Evolutionary conservation across 257 asterid genomes (phyloP).

Genomic region (Solanum bukasovii): DNA sequence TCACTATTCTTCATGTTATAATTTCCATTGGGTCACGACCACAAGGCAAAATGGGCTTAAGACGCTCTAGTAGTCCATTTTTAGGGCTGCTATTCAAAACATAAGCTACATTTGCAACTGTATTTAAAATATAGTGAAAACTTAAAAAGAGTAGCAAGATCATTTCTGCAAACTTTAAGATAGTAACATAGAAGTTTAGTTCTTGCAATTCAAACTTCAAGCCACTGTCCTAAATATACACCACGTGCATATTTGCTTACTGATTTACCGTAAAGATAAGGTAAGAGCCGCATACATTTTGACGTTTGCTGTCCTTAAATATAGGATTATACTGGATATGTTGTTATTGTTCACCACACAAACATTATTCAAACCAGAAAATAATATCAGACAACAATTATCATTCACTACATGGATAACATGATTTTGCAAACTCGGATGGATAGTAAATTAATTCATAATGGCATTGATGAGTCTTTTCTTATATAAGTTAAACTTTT

Average conservation of each 20-base stretch:
- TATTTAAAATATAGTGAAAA: background rate
- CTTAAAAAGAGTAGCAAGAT: background rate
- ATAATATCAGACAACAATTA: too few species aligned
- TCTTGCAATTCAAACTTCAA: background rate
- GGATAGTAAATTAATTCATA: too few species aligned
- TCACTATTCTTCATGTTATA: too few species aligned
- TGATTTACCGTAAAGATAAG: background rate
- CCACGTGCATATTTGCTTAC: background rate
- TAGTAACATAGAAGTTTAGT: background rate
- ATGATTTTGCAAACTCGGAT: too few species aligned
- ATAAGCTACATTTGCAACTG: background rate
- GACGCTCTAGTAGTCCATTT: background rate
- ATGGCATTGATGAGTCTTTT: background rate
- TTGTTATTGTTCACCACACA: background rate
- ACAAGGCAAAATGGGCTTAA: background rate
- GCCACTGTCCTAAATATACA: background rate
- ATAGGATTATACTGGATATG: accelerated
- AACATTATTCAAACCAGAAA: background rate
- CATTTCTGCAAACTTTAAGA: background rate
- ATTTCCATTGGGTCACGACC: background rate
- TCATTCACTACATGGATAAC: background rate
- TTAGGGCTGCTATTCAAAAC: background rate
- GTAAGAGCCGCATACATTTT: too few species aligned
- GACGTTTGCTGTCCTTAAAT: too few species aligned
- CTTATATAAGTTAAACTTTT: too few species aligned